Conservation (phyloP, 1,139 yeast species). For the Pichia sp. region DNA sequence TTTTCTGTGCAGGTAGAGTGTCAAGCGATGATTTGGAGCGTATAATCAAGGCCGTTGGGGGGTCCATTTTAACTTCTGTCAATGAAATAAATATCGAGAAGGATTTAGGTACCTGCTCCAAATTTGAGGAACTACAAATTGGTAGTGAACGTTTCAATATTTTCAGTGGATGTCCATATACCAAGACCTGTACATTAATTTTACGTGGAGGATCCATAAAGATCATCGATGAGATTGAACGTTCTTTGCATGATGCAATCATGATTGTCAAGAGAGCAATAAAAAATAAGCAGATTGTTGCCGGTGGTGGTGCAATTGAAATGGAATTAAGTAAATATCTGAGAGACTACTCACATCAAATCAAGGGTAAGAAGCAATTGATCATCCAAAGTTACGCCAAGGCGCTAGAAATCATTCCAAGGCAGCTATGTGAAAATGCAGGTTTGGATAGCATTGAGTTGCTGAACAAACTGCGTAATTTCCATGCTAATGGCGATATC, state of each 20-base stretch:
- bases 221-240: slow-evolving; percentile 96
- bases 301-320: slow-evolving; percentile 99
- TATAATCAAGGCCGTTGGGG: slow-evolving; percentile 93
- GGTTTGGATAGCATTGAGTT: slow-evolving; percentile 96
- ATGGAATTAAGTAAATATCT: slow-evolving; percentile 91
- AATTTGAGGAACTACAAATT: slow-evolving; percentile 88
- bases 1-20: slow-evolving; percentile 98
- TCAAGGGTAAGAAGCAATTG: slow-evolving; percentile 94
- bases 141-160: slow-evolving; percentile 94
- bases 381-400: slow-evolving; percentile 89
- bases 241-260: slow-evolving; percentile 95
- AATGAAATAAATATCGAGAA: slow-evolving; percentile 59
- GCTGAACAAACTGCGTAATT: slow-evolving; percentile 83
- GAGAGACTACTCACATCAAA: slow-evolving; percentile 79
- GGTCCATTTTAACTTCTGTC: slow-evolving; percentile 81
- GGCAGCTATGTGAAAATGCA: slow-evolving; percentile 96
- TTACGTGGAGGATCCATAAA: slow-evolving; percentile 98
- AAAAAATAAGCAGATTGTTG: slow-evolving; percentile 80
- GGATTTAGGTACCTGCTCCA: slow-evolving; percentile 81
- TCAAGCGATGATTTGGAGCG: slow-evolving; percentile 85
- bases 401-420: slow-evolving; percentile 92
- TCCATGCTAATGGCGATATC: slow-evolving; percentile 86
- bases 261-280: slow-evolving; percentile 97
- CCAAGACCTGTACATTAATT: slow-evolving; percentile 88
- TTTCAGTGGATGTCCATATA: slow-evolving; percentile 87